phyloP scores from a whole-genome alignment of 2,329 filamentous ascomycete genomes.

The Colletotrichum somersetense region DNA sequence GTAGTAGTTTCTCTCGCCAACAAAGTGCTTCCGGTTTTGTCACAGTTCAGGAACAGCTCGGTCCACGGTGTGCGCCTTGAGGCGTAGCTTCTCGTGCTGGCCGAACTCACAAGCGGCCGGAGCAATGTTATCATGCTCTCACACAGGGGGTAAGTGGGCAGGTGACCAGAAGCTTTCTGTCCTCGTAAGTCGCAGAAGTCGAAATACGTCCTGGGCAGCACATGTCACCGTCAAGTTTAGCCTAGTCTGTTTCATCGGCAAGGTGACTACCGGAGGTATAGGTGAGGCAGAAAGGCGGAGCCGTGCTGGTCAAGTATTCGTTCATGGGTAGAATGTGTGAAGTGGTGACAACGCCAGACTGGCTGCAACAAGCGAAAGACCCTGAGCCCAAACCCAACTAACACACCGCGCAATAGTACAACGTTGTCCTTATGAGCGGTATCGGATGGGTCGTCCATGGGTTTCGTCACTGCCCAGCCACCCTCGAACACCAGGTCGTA shows the following conservation, averaged over 20 bases:
- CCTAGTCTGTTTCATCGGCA: not conserved
- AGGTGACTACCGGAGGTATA: not conserved
- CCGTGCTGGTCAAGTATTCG: not conserved
- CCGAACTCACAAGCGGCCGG: not conserved
- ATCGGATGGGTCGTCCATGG: not conserved
- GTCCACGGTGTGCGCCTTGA: not conserved
- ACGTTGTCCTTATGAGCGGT: not conserved
- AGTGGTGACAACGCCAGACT: not conserved
- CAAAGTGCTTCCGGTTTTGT: not conserved
- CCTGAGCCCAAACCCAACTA: not conserved
- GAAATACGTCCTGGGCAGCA: no score
- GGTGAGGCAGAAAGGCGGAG: not conserved
- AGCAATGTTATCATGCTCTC: not conserved
- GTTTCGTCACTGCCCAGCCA: not conserved
- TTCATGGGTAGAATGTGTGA: not conserved
- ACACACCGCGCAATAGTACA: not conserved
- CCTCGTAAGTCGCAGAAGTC: not conserved
- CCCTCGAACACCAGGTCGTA: not conserved
- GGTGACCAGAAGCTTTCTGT: not conserved
- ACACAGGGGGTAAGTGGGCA: fast-evolving
- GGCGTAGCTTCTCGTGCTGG: not conserved
- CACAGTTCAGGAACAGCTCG: not conserved
- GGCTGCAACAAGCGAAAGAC: not conserved
- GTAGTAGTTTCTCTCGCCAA: not conserved
- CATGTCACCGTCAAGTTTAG: not conserved